phyloP scores from a whole-genome alignment of 768 basidiomycete genomes.

The Trametes gibbosa region DNA sequence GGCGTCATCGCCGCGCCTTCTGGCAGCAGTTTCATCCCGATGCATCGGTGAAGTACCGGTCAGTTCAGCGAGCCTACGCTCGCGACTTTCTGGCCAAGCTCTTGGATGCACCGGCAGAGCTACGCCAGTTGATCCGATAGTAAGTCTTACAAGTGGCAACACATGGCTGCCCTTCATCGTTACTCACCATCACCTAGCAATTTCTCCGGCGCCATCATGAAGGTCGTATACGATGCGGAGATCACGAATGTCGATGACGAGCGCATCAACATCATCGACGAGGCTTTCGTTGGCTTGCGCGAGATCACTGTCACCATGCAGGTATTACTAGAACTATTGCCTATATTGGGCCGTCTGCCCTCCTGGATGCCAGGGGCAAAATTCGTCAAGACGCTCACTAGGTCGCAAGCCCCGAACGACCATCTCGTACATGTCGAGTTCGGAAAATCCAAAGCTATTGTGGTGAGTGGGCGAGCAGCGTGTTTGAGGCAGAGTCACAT shows the following conservation, averaged over 20 bases:
- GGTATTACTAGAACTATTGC: not conserved
- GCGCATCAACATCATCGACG: constrained; percentile 14
- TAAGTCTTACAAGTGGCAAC: not conserved
- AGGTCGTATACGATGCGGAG: not conserved
- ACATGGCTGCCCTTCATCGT: not conserved
- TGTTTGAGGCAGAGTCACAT: not conserved
- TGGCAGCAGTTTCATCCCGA: constrained; percentile 7
- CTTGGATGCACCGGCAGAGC: not conserved
- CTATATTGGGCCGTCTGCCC: not conserved
- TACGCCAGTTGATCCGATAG: constrained; percentile 1
- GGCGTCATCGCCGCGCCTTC: constrained; percentile 8
- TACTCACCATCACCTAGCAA: not conserved
- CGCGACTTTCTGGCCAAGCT: constrained; percentile 7
- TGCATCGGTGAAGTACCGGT: not conserved
- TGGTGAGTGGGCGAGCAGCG: not conserved
- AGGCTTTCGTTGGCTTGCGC: not conserved
- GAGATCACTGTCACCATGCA: not conserved
- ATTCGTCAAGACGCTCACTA: not conserved
- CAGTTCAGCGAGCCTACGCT: not conserved
- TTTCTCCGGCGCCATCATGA: not conserved
- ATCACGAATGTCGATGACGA: constrained; percentile 5
- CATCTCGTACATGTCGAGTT: not conserved
- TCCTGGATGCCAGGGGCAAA: not conserved
- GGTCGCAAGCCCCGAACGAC: not conserved
- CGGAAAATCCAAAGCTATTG: not conserved